These are phyloP conservation scores for Pseudocercospora eumusae DNA, from an alignment of 2,329 filamentous ascomycete genomes.

Conservation along the genomic window DNA sequence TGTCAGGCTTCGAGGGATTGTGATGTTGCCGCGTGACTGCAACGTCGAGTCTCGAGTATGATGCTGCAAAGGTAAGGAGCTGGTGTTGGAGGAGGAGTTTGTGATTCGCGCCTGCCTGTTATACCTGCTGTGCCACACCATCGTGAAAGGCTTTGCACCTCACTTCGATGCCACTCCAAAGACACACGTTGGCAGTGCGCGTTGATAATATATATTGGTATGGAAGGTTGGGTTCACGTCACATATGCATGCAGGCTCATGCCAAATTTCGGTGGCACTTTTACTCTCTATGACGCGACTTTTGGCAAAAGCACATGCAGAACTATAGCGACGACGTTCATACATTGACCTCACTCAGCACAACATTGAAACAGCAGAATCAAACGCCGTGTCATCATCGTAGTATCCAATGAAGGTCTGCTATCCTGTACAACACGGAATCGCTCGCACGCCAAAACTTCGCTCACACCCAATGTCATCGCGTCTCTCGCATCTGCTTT, in stretches of 20 bases:
- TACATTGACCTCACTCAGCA: neutral
- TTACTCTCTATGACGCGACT: neutral
- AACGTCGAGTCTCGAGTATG: neutral
- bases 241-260: neutral
- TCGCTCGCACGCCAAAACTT: constrained; percentile 5
- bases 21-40: neutral
- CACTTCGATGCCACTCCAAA: neutral
- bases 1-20: constrained; percentile 11
- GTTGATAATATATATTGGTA: neutral
- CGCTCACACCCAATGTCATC: constrained; percentile 21
- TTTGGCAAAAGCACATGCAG: neutral
- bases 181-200: neutral
- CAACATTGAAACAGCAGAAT: neutral
- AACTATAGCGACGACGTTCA: neutral
- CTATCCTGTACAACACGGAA: constrained; percentile 8
- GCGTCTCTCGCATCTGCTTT: constrained; percentile 44
- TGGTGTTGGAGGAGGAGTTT: neutral
- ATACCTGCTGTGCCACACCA: neutral
- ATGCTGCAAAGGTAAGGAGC: constrained; percentile 8
- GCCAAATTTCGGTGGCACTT: neutral
- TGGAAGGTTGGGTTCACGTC: neutral
- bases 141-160: constrained; percentile 7
- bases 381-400: neutral
- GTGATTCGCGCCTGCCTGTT: constrained; percentile 9
- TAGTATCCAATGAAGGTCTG: constrained; percentile 9